Evolutionary conservation across 106 monocot genomes (phyloP).

Genomic region (Acorus gramineus): DNA sequence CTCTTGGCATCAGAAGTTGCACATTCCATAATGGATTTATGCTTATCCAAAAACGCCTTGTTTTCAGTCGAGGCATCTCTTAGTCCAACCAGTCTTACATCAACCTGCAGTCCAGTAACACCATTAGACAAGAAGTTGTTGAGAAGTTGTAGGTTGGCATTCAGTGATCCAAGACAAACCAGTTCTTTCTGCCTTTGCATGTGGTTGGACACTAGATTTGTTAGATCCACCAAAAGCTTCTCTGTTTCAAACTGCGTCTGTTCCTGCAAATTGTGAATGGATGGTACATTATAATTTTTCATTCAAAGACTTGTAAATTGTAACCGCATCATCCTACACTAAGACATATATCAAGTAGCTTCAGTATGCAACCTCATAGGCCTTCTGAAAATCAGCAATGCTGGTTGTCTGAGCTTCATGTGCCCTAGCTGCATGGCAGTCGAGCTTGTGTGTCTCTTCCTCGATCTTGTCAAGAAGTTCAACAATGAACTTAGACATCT

Average conservation of each 20-base stretch:
- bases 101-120: slow-evolving; percentile 36
- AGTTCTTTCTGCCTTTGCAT: slow-evolving; percentile 61
- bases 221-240: slow-evolving; percentile 61
- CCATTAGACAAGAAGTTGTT: not conserved
- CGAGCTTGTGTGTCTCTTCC: slow-evolving; percentile 34
- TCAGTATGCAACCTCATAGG: slow-evolving; percentile 42
- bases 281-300: too few relatives aligned
- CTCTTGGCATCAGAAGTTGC: slow-evolving; percentile 61
- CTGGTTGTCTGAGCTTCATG: slow-evolving; percentile 43
- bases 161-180: slow-evolving; percentile 23
- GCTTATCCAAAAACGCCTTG: slow-evolving; percentile 44
- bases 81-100: slow-evolving; percentile 31
- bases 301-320: too few relatives aligned
- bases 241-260: slow-evolving; percentile 64
- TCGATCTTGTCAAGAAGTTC: slow-evolving; percentile 44
- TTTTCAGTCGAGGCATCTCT: slow-evolving; percentile 34
- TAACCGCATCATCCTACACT: too few relatives aligned
- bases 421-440: slow-evolving; percentile 26
- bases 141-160: not conserved
- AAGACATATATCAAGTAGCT: too few relatives aligned
- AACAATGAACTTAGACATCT: slow-evolving; percentile 46
- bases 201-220: slow-evolving; percentile 52
- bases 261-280: slow-evolving; percentile 32
- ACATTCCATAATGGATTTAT: slow-evolving; percentile 21
- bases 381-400: slow-evolving; percentile 61